Conservation (phyloP, 2,329 filamentous ascomycete genomes). For the Bipolaris victoriae region DNA sequence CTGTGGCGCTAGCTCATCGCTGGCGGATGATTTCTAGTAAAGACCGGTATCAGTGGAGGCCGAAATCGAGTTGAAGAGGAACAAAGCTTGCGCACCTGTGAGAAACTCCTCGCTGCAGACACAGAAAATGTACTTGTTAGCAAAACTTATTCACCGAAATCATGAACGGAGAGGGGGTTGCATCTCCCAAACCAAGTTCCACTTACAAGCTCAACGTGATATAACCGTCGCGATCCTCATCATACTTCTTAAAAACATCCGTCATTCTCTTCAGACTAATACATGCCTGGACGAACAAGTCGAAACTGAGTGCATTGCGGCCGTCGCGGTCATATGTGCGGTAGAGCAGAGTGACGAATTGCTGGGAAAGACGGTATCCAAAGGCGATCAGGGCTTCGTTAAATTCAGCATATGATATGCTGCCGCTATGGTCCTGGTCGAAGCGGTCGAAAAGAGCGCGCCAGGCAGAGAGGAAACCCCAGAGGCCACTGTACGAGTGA, state of each 20-base stretch:
- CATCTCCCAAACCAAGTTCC: too few relatives aligned
- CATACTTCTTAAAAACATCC: conserved; percentile 98
- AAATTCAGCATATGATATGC: conserved; percentile 86
- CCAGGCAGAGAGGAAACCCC: conserved; percentile 96
- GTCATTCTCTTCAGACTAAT: conserved; percentile 98
- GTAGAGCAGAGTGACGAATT: conserved; percentile 86
- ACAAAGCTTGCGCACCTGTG: conserved; percentile 62
- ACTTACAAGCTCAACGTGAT: conserved; percentile 64
- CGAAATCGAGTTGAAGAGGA: conserved; percentile 61
- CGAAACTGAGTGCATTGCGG: conserved; percentile 67
- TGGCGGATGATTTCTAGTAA: conserved; percentile 55
- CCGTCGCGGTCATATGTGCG: conserved; percentile 74
- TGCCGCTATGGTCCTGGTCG: conserved; percentile 84
- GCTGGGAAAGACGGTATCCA: conserved; percentile 84
- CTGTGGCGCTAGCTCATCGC: conserved; percentile 30
- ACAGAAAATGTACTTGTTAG: conserved; percentile 13
- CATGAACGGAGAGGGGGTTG: not conserved
- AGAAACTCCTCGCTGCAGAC: conserved; percentile 57
- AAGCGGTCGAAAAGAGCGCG: conserved; percentile 93
- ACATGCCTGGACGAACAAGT: conserved; percentile 96
- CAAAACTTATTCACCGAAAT: not conserved
- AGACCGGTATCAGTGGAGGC: conserved; percentile 58
- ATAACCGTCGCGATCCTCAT: conserved; percentile 94
- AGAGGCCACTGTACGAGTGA: conserved; percentile 67
- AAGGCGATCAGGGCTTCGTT: conserved; percentile 87